Base-by-base conservation (phyloP, 148 eudicot species). In the Diospyros lotus region DNA sequence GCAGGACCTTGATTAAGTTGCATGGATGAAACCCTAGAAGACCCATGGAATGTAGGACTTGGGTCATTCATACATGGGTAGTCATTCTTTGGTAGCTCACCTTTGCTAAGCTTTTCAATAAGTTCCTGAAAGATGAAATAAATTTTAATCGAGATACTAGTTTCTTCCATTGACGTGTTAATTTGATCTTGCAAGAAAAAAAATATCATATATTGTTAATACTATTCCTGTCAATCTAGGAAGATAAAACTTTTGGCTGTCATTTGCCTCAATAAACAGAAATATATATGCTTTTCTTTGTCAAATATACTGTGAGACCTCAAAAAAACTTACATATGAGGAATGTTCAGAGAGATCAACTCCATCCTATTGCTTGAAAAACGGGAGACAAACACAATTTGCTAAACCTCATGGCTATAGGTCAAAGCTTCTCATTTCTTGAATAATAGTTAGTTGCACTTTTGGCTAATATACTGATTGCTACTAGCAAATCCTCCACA, bases 51-150 rank as follows among this genome's bases (percentile, higher is more conserved):
- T 41, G 92, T 82, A 63, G 91, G 97, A 82, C 93, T 89, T 55
- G 98, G 98, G 70, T 94, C 97, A 84, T 94, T 94, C 98, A 94
- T 89, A 84, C 97, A 92, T 15, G 94, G 92, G 76, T 84, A 94
- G 50, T 94, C 98, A 76, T 87, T 86, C 88, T 83, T 92, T 50
- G 98, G 82, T 77, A 94, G 82, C 80, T 93, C 96, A 42, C 93
- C 91, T 82, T 92, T 90, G 80, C 80, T 75, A 40, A 94, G 88
- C 77, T 94, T 90, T 81, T 94, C 98, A 76, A 94, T 28, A 59
- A 94, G 96, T 68, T 94, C 98, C 98, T 94, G 89, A 75, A 84
- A 78, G 45, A 66, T 58, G 18, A 67, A 59, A 71, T 60, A 41
- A 5, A 64, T n/a, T 41, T 69, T 59, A 39, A 62, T 64, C 14